Conservation (phyloP, 768 basidiomycete genomes). For the Russula foetens region DNA sequence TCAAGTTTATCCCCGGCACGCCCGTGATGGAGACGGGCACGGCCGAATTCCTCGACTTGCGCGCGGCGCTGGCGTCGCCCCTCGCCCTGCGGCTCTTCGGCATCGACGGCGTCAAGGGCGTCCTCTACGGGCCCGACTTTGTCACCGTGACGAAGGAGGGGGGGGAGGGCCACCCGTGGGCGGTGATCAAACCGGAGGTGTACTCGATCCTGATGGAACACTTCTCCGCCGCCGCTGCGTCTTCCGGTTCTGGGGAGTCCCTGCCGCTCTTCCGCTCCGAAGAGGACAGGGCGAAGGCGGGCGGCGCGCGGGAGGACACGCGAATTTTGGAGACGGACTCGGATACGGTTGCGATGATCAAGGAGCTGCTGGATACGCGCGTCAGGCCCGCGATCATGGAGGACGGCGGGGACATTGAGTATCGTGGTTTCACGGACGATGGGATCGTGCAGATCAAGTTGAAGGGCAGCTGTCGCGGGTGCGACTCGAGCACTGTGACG, state of each 20-base stretch:
- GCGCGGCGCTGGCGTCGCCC: conserved; percentile 80
- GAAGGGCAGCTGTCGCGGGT: conserved; percentile 96
- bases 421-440: conserved; percentile 79
- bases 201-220: conserved; percentile 96
- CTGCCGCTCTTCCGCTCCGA: conserved; percentile 78
- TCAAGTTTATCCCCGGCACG: conserved; percentile 95
- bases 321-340: conserved; percentile 89
- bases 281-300: conserved; percentile 70
- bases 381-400: conserved; percentile 98
- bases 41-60: conserved; percentile 90
- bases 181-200: conserved; percentile 91
- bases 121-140: conserved; percentile 98
- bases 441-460: conserved; percentile 82
- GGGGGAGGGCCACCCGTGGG: conserved; percentile 72
- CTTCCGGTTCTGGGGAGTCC: conserved; percentile 21
- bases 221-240: conserved; percentile 62
- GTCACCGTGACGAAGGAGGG: conserved; percentile 91
- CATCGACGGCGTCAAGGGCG: conserved; percentile 77
- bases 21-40: conserved; percentile 83
- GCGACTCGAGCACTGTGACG: conserved; percentile 89
- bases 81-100: conserved; percentile 94
- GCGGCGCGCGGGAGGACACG: conserved; percentile 74
- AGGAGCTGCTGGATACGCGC: conserved; percentile 90
- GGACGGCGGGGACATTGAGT: conserved; percentile 98
- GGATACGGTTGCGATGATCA: conserved; percentile 98